Conservation (phyloP, 2,329 filamentous ascomycete species). For the Nothophaeocryptopus gaeumannii region DNA sequence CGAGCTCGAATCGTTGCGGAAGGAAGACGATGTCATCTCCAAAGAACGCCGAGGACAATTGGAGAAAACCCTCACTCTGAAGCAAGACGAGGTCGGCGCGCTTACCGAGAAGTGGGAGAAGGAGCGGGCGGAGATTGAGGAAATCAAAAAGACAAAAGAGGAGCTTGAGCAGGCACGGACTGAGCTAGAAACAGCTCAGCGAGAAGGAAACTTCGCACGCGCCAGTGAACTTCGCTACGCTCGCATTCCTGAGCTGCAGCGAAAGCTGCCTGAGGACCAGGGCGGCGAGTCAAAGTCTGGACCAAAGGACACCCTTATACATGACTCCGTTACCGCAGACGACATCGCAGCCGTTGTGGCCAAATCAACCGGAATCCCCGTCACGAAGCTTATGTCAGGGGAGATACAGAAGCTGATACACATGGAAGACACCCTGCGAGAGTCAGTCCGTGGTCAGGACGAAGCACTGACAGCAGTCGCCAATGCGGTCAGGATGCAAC, state of each 20-base stretch:
- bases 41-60: constrained; percentile 84
- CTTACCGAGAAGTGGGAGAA: constrained; percentile 86
- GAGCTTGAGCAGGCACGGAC: constrained; percentile 82
- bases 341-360: constrained; percentile 93
- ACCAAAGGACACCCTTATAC: constrained; percentile 62
- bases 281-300: constrained; percentile 42
- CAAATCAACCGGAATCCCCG: constrained; percentile 85
- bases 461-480: constrained; percentile 88
- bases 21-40: constrained; percentile 88
- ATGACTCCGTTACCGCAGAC: constrained; percentile 91
- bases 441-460: constrained; percentile 87
- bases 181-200: constrained; percentile 82
- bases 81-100: constrained; percentile 71
- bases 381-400: constrained; percentile 86
- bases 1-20: constrained; percentile 87
- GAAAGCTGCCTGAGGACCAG: constrained; percentile 74
- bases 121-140: constrained; percentile 79
- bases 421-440: constrained; percentile 86
- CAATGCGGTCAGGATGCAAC: constrained; percentile 88
- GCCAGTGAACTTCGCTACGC: constrained; percentile 91
- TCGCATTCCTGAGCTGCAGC: constrained; percentile 76
- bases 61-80: constrained; percentile 69
- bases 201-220: constrained; percentile 81
- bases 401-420: constrained; percentile 92
- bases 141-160: constrained; percentile 81